phyloP scores from a whole-genome alignment of 73 alveolate species.

The Breviolum minutum region DNA sequence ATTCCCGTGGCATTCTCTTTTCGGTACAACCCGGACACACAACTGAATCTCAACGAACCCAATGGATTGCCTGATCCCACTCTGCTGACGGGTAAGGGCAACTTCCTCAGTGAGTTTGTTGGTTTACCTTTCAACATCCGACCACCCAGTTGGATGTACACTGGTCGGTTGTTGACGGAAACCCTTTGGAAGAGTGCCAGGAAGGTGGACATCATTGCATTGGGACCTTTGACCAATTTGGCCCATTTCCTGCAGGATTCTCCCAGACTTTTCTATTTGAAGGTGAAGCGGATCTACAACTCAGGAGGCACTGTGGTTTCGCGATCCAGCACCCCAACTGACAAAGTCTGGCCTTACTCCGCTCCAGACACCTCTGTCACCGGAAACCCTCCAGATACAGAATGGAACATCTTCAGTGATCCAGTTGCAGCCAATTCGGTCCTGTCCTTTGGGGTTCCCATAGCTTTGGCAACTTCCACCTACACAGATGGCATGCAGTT shows the following conservation, averaged over 20 bases:
- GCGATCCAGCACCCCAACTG: neutral
- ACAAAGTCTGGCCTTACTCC: slow-evolving; percentile 68
- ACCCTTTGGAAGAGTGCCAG: neutral
- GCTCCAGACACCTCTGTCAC: slow-evolving; percentile 11
- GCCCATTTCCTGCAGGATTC: slow-evolving; percentile 24
- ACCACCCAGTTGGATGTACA: slow-evolving; percentile 44
- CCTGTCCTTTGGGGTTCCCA: slow-evolving; percentile 47
- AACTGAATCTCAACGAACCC: slow-evolving; percentile 23
- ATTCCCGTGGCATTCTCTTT: slow-evolving; percentile 49
- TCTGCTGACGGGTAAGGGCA: slow-evolving; percentile 6
- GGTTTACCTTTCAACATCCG: slow-evolving; percentile 17
- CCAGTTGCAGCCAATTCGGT: slow-evolving; percentile 72
- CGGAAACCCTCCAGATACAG: slow-evolving; percentile 63
- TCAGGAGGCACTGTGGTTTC: slow-evolving; percentile 30
- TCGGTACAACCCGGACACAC: slow-evolving; percentile 38
- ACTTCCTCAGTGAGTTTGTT: slow-evolving; percentile 33
- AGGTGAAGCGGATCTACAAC: slow-evolving; percentile 51
- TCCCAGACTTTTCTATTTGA: neutral
- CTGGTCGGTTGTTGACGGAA: neutral
- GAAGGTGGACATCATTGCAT: slow-evolving; percentile 28
- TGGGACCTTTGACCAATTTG: slow-evolving; percentile 61
- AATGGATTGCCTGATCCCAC: slow-evolving; percentile 2
- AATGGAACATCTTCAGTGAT: slow-evolving; percentile 34
- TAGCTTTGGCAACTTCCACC: slow-evolving; percentile 26
- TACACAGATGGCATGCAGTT: slow-evolving; percentile 22